These are phyloP conservation scores for Venturia nashicola DNA, from an alignment of 2,329 filamentous ascomycete species.

Conservation along the genomic window DNA sequence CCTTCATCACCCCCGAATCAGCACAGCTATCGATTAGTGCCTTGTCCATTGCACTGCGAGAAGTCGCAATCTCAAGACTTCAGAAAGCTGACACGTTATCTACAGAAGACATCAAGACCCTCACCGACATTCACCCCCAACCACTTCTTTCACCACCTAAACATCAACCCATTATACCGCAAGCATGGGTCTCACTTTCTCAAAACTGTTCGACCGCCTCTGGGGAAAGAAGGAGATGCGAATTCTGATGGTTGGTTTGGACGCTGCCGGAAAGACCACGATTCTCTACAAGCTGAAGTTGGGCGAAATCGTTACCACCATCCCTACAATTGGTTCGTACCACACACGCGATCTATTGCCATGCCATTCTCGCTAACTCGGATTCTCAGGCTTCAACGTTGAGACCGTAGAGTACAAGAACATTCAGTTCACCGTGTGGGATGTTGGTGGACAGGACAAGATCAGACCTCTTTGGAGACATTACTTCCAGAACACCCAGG, in stretches of 20 bases:
- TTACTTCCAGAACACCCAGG: slow-evolving; percentile 93
- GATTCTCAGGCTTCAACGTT: slow-evolving; percentile 69
- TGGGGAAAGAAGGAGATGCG: slow-evolving; percentile 99
- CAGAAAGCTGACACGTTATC: slow-evolving; percentile 4
- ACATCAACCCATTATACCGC: slow-evolving; percentile 28
- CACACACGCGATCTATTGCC: not conserved
- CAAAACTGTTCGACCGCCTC: slow-evolving; percentile 96
- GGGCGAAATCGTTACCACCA: slow-evolving; percentile 94
- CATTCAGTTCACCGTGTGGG: slow-evolving; percentile 99
- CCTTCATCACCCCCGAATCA: not conserved
- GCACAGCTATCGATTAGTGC: not conserved
- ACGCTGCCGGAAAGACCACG: slow-evolving; percentile 97
- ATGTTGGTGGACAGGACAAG: slow-evolving; percentile 98
- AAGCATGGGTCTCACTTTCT: slow-evolving; percentile 86
- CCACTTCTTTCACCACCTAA: slow-evolving; percentile 5
- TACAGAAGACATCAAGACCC: not conserved
- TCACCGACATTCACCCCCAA: slow-evolving; percentile 9
- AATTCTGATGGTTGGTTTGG: slow-evolving; percentile 92
- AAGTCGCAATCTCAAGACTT: not conserved
- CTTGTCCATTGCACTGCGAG: not conserved
- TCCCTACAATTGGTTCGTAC: slow-evolving; percentile 70
- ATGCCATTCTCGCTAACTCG: slow-evolving; percentile 17
- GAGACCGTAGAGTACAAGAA: slow-evolving; percentile 99
- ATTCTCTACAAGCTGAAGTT: slow-evolving; percentile 99
- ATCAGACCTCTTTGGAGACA: slow-evolving; percentile 94